Conservation (phyloP, 2,329 filamentous ascomycete species). For the Verticillium isaacii region DNA sequence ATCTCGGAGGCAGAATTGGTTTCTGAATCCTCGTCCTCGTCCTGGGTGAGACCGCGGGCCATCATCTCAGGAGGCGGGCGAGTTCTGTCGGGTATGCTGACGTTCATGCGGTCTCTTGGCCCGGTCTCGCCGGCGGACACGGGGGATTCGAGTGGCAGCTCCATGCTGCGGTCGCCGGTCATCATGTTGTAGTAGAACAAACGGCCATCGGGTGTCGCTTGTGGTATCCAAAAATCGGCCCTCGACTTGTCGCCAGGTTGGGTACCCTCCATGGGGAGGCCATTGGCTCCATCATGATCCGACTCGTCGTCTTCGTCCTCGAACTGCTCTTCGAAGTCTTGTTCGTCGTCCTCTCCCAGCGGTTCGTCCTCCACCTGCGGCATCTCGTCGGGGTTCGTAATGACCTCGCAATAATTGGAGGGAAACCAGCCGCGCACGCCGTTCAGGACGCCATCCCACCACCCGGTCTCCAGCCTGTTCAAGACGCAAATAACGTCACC, state of each 20-base stretch:
- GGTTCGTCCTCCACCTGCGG: constrained; percentile 58
- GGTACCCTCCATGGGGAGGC: constrained; percentile 65
- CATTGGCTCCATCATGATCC: constrained; percentile 48
- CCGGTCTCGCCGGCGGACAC: constrained; percentile 75
- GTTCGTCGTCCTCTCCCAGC: constrained; percentile 38
- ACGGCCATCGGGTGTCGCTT: constrained; percentile 88
- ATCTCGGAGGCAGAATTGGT: constrained; percentile 77
- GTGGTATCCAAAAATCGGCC: constrained; percentile 97
- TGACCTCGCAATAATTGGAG: constrained; percentile 94
- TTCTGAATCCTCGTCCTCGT: constrained; percentile 88
- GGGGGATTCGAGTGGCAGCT: constrained; percentile 88
- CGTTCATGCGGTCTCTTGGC: constrained; percentile 82
- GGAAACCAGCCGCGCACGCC: constrained; percentile 97
- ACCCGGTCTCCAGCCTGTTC: constrained; percentile 88
- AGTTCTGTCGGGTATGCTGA: constrained; percentile 83
- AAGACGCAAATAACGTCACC: constrained; percentile 98
- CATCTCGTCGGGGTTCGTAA: constrained; percentile 70
- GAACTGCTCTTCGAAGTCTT: constrained; percentile 61
- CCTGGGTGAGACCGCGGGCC: constrained; percentile 73
- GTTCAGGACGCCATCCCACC: constrained; percentile 99
- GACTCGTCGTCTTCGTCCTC: constrained; percentile 65
- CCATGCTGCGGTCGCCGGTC: constrained; percentile 91
- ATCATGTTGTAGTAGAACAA: constrained; percentile 98
- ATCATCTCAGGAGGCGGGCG: constrained; percentile 87
- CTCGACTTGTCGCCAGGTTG: constrained; percentile 66